Evolutionary conservation across 1,139 yeast genomes (phyloP).

Genomic region (Yamadazyma songkhlaensis): DNA sequence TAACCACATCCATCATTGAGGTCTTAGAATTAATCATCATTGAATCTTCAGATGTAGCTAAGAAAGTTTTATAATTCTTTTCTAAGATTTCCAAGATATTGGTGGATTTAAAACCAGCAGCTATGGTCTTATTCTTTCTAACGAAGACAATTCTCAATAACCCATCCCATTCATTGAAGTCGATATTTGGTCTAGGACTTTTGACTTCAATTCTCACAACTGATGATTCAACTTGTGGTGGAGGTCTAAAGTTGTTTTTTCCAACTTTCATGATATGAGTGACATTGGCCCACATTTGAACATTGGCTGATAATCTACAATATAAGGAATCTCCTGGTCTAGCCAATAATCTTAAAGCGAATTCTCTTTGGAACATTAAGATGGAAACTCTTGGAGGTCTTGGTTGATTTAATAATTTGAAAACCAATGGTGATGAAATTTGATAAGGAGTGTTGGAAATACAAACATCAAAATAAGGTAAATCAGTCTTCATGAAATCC

Average conservation of each 20-base stretch:
- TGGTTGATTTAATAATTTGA: constrained; percentile 86
- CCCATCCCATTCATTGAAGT: constrained; percentile 97
- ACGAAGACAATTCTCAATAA: constrained; percentile 85
- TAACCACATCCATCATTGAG: constrained; percentile 46
- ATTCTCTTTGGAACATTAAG: constrained; percentile 97
- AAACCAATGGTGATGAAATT: constrained; percentile 93
- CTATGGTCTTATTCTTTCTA: constrained; percentile 86
- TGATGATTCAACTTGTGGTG: constrained; percentile 97
- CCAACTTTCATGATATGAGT: constrained; percentile 99
- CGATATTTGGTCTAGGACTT: constrained; percentile 86
- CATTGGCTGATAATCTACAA: constrained; percentile 92
- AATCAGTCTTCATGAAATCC: constrained; percentile 92
- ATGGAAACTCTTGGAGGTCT: constrained; percentile 94
- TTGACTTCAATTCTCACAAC: constrained; percentile 93
- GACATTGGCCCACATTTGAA: constrained; percentile 99
- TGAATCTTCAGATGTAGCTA: constrained; percentile 56
- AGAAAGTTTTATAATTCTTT: constrained; percentile 79
- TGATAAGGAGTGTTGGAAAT: constrained; percentile 98
- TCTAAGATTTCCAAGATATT: constrained; percentile 84
- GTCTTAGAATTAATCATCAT: constrained; percentile 52
- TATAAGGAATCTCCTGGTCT: constrained; percentile 93
- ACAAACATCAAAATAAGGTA: constrained; percentile 94
- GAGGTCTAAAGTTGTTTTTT: constrained; percentile 93
- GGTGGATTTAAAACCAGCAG: constrained; percentile 86
- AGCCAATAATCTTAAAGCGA: constrained; percentile 88